Base-by-base conservation (phyloP, 257 asterid species). In the Jacaranda copaia region DNA sequence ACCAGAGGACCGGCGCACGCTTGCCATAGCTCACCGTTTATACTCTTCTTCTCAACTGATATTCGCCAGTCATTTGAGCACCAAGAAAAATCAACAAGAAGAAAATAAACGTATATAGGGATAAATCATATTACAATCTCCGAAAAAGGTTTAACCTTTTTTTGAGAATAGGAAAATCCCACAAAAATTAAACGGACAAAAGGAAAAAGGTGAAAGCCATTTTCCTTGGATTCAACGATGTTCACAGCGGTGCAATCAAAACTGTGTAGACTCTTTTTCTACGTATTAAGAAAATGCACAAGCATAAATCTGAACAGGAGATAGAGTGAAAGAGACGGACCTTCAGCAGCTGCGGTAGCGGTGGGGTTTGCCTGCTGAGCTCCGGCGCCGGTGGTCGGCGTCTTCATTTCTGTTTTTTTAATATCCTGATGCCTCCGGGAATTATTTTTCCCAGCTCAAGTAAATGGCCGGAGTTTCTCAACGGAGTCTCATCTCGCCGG, bases 1-100 rank as follows among this genome's bases (percentile, higher is more conserved):
- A 89, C 94, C 87, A 91, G 89, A 72, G 98, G 96, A 8, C 98
- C 98, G 85, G 98, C 98, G 85, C 98, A 93, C 72, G 97, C 93
- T 80, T 93, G 98, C 98, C 98, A 93, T 80, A 93, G 87, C 89
- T 93, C 97, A 57, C 79, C 77, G 81, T 93, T 91, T 78, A 91
- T 89, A 48, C 76, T 88, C 90, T 87, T 93, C 88, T 88, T 93
- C 85, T 91, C 96, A 52, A 75, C 97, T 93, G 87, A 72, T 20
- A 46, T 13, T 12, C 70, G 71, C 75, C 53, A 49, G 57, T 75
- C 58, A 38, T 77, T 74, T 81, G 73, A 74, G 25, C 36, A 40
- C 66, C 18, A 5, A 65, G 0, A 25, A 14, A n/a, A 10, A 35
- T 60, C 73, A 62, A 13, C 9, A 45, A 51, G 16, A 36, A 6